phyloP scores from a whole-genome alignment of 1,139 yeast species.

The Suhomyces anneliseae region DNA sequence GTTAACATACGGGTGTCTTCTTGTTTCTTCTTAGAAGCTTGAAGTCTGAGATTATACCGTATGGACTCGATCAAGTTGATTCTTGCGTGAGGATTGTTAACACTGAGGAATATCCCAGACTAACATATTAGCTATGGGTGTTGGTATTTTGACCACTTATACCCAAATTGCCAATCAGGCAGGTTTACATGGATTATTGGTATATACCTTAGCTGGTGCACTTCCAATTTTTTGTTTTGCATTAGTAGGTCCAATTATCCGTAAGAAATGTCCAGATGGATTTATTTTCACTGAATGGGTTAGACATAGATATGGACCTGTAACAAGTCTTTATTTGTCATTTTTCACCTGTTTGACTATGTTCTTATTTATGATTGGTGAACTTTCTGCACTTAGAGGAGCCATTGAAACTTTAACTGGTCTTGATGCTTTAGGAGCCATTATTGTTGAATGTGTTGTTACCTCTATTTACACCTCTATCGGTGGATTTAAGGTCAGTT shows the following conservation, averaged over 20 bases:
- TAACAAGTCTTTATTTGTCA: slow-evolving; percentile 73
- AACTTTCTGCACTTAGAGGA: slow-evolving; percentile 73
- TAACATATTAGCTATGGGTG: slow-evolving; percentile 67
- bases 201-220: slow-evolving; percentile 79
- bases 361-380: slow-evolving; percentile 87
- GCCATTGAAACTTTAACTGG: slow-evolving; percentile 81
- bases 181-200: slow-evolving; percentile 85
- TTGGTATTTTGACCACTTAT: slow-evolving; percentile 84
- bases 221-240: slow-evolving; percentile 84
- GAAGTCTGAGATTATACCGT: slow-evolving; percentile 75
- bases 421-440: slow-evolving; percentile 73
- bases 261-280: slow-evolving; percentile 83
- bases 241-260: slow-evolving; percentile 74
- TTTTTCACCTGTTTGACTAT: slow-evolving; percentile 83
- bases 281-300: slow-evolving; percentile 97
- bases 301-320: slow-evolving; percentile 69
- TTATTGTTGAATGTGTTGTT: slow-evolving; percentile 83
- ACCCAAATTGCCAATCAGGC: slow-evolving; percentile 83
- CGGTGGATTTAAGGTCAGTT: slow-evolving; percentile 90
- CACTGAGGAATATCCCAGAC: neutral
- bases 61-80: slow-evolving; percentile 81
- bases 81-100: slow-evolving; percentile 80
- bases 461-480: slow-evolving; percentile 83
- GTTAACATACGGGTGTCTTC: slow-evolving; percentile 50
- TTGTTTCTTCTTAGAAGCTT: slow-evolving; percentile 18